A percentile compares a stretch with the other conserved stretches of the same genome.
These are phyloP conservation scores for Leccinum imitatum DNA, from an alignment of 768 basidiomycete genomes.

Conservation along the genomic window DNA sequence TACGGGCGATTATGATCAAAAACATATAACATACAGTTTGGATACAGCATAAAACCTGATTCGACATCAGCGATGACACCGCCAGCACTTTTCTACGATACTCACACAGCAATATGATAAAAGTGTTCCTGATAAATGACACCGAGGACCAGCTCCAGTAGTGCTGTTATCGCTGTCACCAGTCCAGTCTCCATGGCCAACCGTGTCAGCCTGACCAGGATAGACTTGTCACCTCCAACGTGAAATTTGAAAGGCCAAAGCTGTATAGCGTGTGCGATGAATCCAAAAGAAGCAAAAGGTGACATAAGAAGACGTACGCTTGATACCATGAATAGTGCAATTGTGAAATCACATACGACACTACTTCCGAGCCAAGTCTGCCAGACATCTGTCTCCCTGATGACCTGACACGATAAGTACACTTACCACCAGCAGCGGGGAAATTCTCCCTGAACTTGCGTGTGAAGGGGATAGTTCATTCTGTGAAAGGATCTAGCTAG, in stretches of 20 bases:
- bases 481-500: background rate
- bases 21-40: background rate
- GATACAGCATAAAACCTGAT: background rate
- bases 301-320: conserved; percentile 3
- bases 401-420: background rate
- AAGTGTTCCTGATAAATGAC: background rate
- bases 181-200: conserved; percentile 28
- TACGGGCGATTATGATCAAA: background rate
- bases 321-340: conserved; percentile 21
- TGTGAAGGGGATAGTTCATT: background rate
- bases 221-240: conserved; percentile 5
- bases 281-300: background rate
- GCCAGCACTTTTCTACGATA: background rate
- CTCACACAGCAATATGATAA: conserved; percentile 25
- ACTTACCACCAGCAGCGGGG: conserved; percentile 15
- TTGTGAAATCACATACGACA: conserved; percentile 17
- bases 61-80: background rate
- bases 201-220: conserved; percentile 15
- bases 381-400: background rate
- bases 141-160: conserved; percentile 21
- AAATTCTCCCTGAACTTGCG: background rate
- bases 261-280: conserved; percentile 3
- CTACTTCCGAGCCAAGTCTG: conserved; percentile 26
- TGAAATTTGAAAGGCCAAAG: conserved; percentile 11
- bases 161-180: conserved; percentile 19